Evolutionary conservation across 352 stramenopile species (phyloP), one percentile per base, ranked within the genome.

Genomic region (Achlya hypogyna): DNA sequence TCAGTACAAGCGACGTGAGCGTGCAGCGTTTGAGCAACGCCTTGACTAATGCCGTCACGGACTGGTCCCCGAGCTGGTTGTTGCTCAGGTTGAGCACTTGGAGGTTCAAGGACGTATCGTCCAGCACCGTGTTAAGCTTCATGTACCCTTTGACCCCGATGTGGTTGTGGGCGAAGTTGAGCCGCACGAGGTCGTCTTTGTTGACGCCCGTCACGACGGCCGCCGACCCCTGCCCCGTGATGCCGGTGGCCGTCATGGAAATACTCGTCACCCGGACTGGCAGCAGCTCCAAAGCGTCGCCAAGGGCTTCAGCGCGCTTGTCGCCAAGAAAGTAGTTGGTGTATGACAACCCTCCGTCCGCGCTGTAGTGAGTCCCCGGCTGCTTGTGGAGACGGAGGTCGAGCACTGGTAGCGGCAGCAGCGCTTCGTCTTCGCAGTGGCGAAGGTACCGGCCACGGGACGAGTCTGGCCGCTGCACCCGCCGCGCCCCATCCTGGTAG

Each of bases 271-370:
- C 72, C 5, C 73, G 66, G 1, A 88, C 71, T 9, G 80, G 76
- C 14, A 91, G 65, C 0, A 89, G 60, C 31, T 85, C 73, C 10
- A 91, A 71, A 5, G 82, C 78, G 28, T 81, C 70, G 0, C 82
- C 82, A 29, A 91, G 72, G 0, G 82, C 80, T 31, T 88, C 76
- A 0, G 82, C 80, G 0, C 80, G 77, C 47, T 84, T 75, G 60
- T 89, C 80, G 8, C 82, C 80, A 54, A 91, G 84, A 66, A 84
- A 91, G 62, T 89, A 91, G 63, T 91, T 88, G 69, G 84, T 77
- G 43, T 83, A 91, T 0, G 74, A 66, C 14, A 91, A 74, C 5
- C 72, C 54, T 35, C 81, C 78, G 0, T 62, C 74, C 20, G 63
- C 62, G 28, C 43, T 52, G 29, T 88, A 76, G 35, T 87, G 88